phyloP scores from a whole-genome alignment of 2,329 filamentous ascomycete genomes.

The Hypoxylon sp. region DNA sequence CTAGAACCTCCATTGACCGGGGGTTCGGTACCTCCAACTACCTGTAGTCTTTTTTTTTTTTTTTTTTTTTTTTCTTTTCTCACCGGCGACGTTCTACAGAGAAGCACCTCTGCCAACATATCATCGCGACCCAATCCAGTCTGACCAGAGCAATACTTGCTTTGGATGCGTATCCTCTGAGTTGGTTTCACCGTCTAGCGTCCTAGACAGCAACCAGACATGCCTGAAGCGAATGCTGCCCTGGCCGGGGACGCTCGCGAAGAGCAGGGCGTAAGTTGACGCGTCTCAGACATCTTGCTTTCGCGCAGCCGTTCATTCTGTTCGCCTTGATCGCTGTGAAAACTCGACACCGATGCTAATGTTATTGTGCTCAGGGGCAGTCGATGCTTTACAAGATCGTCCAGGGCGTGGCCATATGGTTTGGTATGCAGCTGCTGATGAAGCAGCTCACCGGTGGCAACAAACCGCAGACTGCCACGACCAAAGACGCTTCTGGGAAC shows the following conservation, averaged over 20 bases:
- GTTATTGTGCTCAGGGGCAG: conserved; percentile 14
- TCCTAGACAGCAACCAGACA: conserved; percentile 32
- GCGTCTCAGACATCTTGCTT: conserved; percentile 7
- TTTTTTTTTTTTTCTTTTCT: conserved; percentile 19
- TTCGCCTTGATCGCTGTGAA: background rate
- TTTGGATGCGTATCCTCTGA: conserved; percentile 3
- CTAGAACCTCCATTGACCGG: conserved; percentile 24
- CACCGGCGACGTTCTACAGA: conserved; percentile 11
- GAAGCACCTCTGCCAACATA: conserved; percentile 10
- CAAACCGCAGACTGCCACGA: conserved; percentile 56
- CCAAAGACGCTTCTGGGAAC: conserved; percentile 61
- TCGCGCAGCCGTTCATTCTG: background rate
- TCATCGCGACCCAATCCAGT: conserved; percentile 17
- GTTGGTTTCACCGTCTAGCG: conserved; percentile 18
- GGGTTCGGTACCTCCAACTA: conserved; percentile 24
- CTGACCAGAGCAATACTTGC: conserved; percentile 3
- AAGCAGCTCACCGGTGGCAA: conserved; percentile 60
- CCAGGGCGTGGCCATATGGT: conserved; percentile 63
- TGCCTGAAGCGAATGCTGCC: conserved; percentile 47
- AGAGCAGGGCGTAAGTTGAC: conserved; percentile 47
- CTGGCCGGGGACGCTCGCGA: conserved; percentile 43
- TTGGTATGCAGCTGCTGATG: conserved; percentile 66
- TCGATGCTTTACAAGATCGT: conserved; percentile 57
- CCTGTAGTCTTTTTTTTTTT: conserved; percentile 18
- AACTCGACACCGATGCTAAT: conserved; percentile 26